Evolutionary conservation across 2,329 filamentous ascomycete species (phyloP).

Genomic region (Phialocephala subalpina): DNA sequence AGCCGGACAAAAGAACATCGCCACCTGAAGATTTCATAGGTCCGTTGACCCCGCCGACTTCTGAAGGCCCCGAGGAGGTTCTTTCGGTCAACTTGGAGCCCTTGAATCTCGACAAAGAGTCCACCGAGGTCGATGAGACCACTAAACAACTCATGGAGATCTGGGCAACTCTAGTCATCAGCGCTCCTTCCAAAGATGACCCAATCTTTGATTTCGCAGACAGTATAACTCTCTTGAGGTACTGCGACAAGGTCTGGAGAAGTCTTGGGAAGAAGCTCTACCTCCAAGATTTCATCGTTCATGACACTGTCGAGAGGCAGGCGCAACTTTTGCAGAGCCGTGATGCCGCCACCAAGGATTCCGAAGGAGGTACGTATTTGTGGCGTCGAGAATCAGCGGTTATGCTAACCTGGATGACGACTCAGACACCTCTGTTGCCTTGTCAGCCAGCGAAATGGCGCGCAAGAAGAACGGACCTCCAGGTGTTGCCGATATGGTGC

Average conservation of each 20-base stretch:
- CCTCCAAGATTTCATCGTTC: constrained; percentile 7
- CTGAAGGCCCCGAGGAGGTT: no score
- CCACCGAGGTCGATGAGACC: not conserved
- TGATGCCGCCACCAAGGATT: not conserved
- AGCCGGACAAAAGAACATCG: no score
- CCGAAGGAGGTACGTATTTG: not conserved
- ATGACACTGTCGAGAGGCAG: constrained; percentile 1
- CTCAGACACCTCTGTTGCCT: not conserved
- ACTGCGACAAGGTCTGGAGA: constrained; percentile 13
- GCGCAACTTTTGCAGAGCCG: constrained; percentile 10
- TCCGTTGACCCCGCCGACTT: no score
- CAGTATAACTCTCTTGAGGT: constrained; percentile 14
- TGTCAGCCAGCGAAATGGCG: not conserved
- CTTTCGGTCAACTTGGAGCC: no score
- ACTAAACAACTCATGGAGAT: constrained; percentile 1
- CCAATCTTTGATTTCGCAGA: not conserved
- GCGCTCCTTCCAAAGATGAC: not conserved
- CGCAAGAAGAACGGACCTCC: not conserved
- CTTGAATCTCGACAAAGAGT: not conserved
- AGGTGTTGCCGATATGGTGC: constrained; percentile 1
- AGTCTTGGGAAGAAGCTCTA: constrained; percentile 14
- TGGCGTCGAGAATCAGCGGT: no score
- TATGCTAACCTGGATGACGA: no score
- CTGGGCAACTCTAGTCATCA: not conserved
- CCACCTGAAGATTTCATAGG: no score